Evolutionary conservation across 441 rosid species (phyloP).

Genomic region (Erysimum cheiri): DNA sequence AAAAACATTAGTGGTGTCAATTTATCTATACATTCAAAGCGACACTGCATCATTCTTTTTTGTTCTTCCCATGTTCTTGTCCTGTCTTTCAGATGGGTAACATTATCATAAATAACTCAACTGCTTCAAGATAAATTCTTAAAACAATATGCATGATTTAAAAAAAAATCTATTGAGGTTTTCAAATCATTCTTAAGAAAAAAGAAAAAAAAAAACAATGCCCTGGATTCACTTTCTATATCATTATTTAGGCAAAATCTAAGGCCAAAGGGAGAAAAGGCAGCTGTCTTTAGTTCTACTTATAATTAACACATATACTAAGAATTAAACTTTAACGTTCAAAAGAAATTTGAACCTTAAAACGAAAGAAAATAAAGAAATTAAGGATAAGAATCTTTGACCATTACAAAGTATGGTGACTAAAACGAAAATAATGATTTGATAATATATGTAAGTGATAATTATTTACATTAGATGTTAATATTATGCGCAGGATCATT

Average conservation of each 20-base stretch:
- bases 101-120: slow-evolving; percentile 37
- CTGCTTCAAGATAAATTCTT: slow-evolving; percentile 11
- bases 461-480: slow-evolving; percentile 31
- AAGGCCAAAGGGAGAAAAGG: neutral
- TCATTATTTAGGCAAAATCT: neutral
- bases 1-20: neutral
- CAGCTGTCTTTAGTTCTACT: slow-evolving; percentile 17
- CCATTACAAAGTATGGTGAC: slow-evolving; percentile 9
- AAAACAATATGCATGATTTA: neutral
- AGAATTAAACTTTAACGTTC: neutral
- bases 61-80: slow-evolving; percentile 30
- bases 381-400: slow-evolving; percentile 1
- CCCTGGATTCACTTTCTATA: neutral
- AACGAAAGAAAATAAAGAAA: neutral
- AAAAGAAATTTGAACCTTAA: slow-evolving; percentile 1
- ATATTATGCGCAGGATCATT: slow-evolving; percentile 57
- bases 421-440: slow-evolving; percentile 1
- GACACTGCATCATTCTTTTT: slow-evolving; percentile 30
- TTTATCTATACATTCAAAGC: slow-evolving; percentile 28
- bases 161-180: neutral
- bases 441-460: slow-evolving; percentile 28
- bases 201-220: neutral
- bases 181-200: neutral
- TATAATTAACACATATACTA: neutral
- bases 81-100: slow-evolving; percentile 41